These are phyloP conservation scores for Termitomyces sp. DNA, from an alignment of 768 basidiomycete species.

Conservation along the genomic window DNA sequence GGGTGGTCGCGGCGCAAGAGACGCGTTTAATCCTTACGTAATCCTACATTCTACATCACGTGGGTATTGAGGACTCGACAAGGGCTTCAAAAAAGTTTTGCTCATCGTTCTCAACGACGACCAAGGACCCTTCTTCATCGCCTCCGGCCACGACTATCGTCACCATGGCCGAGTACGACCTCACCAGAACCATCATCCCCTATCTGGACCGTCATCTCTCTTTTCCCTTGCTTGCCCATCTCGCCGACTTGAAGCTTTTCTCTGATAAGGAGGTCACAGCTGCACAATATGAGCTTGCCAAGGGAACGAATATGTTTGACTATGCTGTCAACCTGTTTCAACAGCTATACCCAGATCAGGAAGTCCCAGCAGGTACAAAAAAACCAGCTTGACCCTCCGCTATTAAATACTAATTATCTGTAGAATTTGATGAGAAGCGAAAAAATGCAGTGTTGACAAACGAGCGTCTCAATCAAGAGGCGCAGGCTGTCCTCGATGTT, in stretches of 20 bases:
- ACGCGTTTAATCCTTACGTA: conserved; percentile 10
- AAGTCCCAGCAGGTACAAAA: conserved; percentile 58
- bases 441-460: conserved; percentile 79
- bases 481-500: conserved; percentile 88
- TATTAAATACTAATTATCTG: background rate
- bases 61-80: background rate
- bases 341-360: conserved; percentile 68
- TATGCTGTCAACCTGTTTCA: conserved; percentile 80
- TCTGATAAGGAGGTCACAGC: conserved; percentile 71
- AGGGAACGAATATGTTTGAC: conserved; percentile 97
- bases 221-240: conserved; percentile 88
- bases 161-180: conserved; percentile 81
- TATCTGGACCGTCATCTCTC: conserved; percentile 94
- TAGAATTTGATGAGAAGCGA: conserved; percentile 84
- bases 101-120: conserved; percentile 9
- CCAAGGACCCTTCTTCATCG: background rate
- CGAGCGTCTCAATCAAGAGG: conserved; percentile 81
- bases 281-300: conserved; percentile 97
- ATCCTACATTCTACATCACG: background rate
- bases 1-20: background rate
- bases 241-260: conserved; percentile 71
- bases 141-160: background rate
- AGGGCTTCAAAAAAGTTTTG: conserved; percentile 9
- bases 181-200: conserved; percentile 85
- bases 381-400: background rate